These are phyloP conservation scores for Suillus cothurnatus DNA, from an alignment of 768 basidiomycete species.

Conservation along the genomic window DNA sequence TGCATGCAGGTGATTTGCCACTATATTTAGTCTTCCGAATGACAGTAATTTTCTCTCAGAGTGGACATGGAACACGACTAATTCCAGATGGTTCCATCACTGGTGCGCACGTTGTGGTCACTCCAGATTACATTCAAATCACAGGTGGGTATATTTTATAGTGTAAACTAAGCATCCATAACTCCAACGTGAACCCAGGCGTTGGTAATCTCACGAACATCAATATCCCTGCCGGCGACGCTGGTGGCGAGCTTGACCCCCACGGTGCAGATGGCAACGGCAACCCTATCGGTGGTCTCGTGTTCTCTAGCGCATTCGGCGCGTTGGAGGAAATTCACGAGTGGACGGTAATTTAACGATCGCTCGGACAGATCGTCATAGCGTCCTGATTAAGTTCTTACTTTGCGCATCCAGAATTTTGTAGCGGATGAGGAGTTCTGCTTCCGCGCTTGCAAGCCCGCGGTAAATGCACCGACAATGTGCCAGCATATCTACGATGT, in stretches of 20 bases:
- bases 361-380: constrained; percentile 8
- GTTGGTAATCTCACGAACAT: constrained; percentile 65
- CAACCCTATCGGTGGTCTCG: constrained; percentile 65
- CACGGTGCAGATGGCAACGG: constrained; percentile 64
- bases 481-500: constrained; percentile 64
- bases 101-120: constrained; percentile 69
- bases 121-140: constrained; percentile 75
- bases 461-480: constrained; percentile 46
- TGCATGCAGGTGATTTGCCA: constrained; percentile 43
- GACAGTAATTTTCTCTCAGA: constrained; percentile 32
- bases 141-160: constrained; percentile 44
- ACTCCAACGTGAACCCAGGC: constrained; percentile 41
- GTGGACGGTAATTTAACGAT: constrained; percentile 60
- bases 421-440: constrained; percentile 64
- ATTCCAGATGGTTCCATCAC: constrained; percentile 74
- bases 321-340: constrained; percentile 60
- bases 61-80: constrained; percentile 61
- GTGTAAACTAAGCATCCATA: constrained; percentile 21
- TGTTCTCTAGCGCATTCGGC: constrained; percentile 75
- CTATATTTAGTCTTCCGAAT: background rate
- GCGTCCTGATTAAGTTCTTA: constrained; percentile 8
- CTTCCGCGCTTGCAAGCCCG: constrained; percentile 68
- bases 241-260: constrained; percentile 69
- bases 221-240: constrained; percentile 62
- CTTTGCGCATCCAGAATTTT: constrained; percentile 50